These are phyloP conservation scores for Nadsonia commutata DNA, from an alignment of 1,139 yeast genomes.

Conservation along the genomic window DNA sequence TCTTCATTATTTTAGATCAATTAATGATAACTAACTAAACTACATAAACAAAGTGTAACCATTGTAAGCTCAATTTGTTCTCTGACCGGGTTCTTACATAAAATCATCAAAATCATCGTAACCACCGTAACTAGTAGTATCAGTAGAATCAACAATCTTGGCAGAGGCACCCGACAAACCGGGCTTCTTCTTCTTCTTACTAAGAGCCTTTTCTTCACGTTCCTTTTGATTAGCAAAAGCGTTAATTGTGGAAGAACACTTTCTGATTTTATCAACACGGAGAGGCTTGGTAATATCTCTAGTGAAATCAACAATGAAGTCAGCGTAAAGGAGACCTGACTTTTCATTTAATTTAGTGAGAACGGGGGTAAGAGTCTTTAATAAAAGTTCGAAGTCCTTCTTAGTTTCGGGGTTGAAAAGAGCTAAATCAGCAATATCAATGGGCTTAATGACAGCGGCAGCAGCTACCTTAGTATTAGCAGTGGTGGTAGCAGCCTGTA, in stretches of 20 bases:
- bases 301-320: conserved; percentile 69
- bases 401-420: conserved; percentile 67
- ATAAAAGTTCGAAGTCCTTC: conserved; percentile 66
- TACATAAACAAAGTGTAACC: too few relatives aligned
- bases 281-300: conserved; percentile 77
- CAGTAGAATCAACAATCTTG: conserved; percentile 64
- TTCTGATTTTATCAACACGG: conserved; percentile 67
- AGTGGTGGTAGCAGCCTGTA: conserved; percentile 26
- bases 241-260: conserved; percentile 71
- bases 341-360: conserved; percentile 50
- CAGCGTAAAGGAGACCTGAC: conserved; percentile 44
- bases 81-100: conserved; percentile 56
- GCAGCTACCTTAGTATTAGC: conserved; percentile 57
- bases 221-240: conserved; percentile 76
- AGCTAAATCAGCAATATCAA: conserved; percentile 25
- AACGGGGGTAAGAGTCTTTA: conserved; percentile 62
- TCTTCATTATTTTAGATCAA: too few relatives aligned
- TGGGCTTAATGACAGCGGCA: conserved; percentile 36
- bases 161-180: conserved; percentile 62
- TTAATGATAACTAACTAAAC: too few relatives aligned
- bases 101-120: conserved; percentile 73
- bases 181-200: conserved; percentile 91
- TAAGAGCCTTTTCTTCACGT: conserved; percentile 84
- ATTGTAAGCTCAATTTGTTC: too few relatives aligned
- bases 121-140: conserved; percentile 42